Base-by-base conservation (phyloP, 192 early-diverging fungal species). In the Backusella westeae region DNA sequence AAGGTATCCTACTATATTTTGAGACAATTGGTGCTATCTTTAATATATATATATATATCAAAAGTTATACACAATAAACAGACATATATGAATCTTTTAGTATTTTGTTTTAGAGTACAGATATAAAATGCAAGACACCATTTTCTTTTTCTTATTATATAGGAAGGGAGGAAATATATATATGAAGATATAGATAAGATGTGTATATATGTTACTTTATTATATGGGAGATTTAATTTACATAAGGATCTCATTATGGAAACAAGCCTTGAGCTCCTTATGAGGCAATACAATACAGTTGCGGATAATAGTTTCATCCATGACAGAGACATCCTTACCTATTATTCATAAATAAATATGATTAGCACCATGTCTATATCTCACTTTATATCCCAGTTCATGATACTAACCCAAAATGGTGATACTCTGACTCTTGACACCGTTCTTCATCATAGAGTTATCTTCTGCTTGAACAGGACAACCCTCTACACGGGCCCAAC, bases 271-370 rank as follows among this genome's bases (percentile, higher is more conserved):
- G 72, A 99, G 87, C 72, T 97, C 98, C 91, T 99, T 99, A 87
- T 98, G 93, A 32, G 98, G 98, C 77, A 99, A 80, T 35, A 99
- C 97, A 72, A 98, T 96, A 75, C 96, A 98, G 88, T 98, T 97
- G 78, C 98, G 89, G 76, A 99, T 94, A 38, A 96, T 91, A 71
- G 90, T 89, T 86, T 99, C 98, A 81, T 98, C 96, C 78, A 91
- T 93, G 67, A 99, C 94, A 9, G 89, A 88, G 26, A 98, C 96
- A 78, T 95, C 95, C 79, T 96, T 95, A 67, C 92, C 85, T 85
- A 76, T 73, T 39, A 5, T 41, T 17, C 32, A 32, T 32, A 32
- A 32, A 32, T 32, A 32, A 66, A 29, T 63, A 63, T 21, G 4
- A 63, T 63, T 63, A 63, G 23, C 6, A n/a, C 32, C 32, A 2